Conservation (phyloP, 2,329 filamentous ascomycete species). For the Phialophora macrospora region DNA sequence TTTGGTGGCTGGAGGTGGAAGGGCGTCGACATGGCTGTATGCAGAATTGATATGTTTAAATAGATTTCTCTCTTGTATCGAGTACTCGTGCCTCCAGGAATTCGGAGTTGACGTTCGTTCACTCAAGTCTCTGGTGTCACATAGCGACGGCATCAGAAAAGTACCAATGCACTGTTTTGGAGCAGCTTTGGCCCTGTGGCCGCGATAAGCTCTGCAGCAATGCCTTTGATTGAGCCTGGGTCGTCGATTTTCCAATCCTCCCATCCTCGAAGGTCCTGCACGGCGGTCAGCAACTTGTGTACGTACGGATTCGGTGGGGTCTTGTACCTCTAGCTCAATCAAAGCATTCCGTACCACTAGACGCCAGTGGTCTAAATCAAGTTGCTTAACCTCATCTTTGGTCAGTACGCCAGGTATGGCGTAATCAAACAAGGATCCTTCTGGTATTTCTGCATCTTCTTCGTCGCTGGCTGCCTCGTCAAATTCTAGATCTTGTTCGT, state of each 20-base stretch:
- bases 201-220: conserved; percentile 54
- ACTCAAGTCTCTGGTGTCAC: conserved; percentile 17
- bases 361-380: conserved; percentile 53
- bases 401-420: conserved; percentile 55
- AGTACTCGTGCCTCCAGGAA: not conserved
- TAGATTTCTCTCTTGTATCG: not conserved
- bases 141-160: conserved; percentile 31
- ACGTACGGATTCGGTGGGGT: not conserved
- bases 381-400: conserved; percentile 47
- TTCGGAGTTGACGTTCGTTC: not conserved
- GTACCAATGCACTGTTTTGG: conserved; percentile 37
- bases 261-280: conserved; percentile 54
- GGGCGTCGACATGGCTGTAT: not conserved
- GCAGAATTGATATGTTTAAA: not conserved
- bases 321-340: conserved; percentile 49
- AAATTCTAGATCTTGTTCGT: conserved; percentile 39
- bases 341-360: conserved; percentile 50
- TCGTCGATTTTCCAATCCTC: conserved; percentile 50
- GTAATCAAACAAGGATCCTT: conserved; percentile 51
- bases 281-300: conserved; percentile 11
- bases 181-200: conserved; percentile 52
- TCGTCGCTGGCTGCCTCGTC: conserved; percentile 42
- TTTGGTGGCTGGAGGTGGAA: not conserved
- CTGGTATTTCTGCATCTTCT: conserved; percentile 44
- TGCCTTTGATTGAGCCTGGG: conserved; percentile 53